Evolutionary conservation across 257 asterid species (phyloP).

Genomic region (Cynanchum wilfordii): DNA sequence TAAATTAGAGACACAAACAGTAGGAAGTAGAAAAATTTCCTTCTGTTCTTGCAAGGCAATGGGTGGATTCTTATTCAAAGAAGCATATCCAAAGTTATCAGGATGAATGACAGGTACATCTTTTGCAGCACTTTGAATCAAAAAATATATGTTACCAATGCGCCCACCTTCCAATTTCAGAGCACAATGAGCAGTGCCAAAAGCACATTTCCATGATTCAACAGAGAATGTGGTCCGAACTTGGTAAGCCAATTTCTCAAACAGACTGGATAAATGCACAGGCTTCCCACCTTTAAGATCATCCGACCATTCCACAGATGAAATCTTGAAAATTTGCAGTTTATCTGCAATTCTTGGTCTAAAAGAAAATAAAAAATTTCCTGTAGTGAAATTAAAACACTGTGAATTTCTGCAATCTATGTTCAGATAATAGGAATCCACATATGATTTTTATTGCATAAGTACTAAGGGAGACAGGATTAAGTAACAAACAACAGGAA

Average conservation of each 20-base stretch:
- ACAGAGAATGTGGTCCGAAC: conserved; percentile 74
- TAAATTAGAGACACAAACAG: conserved; percentile 67
- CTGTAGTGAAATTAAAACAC: conserved; percentile 43
- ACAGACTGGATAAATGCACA: conserved; percentile 71
- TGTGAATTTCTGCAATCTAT: conserved; percentile 24
- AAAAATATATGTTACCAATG: conserved; percentile 56
- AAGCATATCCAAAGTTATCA: conserved; percentile 61
- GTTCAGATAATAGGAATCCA: not conserved
- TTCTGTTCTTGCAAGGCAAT: conserved; percentile 88
- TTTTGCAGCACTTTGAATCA: conserved; percentile 65
- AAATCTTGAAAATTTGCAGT: conserved; percentile 28
- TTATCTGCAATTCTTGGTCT: conserved; percentile 58
- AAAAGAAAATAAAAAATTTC: conserved; percentile 76
- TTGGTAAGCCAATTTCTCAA: conserved; percentile 79
- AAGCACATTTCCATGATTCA: conserved; percentile 42
- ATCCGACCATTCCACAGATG: conserved; percentile 79
- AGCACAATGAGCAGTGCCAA: conserved; percentile 66
- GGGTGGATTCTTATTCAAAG: conserved; percentile 47
- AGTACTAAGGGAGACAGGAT: not conserved
- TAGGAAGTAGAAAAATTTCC: conserved; percentile 83
- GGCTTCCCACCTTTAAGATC: conserved; percentile 93
- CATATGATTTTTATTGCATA: not conserved
- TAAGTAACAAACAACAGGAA: not conserved
- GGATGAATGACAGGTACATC: conserved; percentile 68
- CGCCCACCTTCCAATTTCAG: conserved; percentile 55